These are phyloP conservation scores for Urochloa ruziziensis DNA, from an alignment of 176 grass and related monocot species.

Conservation along the genomic window DNA sequence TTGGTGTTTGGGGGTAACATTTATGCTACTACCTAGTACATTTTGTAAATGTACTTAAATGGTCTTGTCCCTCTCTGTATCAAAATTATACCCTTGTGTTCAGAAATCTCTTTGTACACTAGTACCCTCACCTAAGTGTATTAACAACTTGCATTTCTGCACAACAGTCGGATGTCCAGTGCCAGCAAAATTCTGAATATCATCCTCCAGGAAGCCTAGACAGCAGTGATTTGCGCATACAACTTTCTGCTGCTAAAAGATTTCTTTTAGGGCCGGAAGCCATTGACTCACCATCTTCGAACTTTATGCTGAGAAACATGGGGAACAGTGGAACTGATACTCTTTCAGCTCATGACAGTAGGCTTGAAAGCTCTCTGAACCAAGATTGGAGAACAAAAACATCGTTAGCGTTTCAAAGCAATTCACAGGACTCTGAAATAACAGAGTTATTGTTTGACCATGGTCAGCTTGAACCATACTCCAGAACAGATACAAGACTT, in stretches of 20 bases:
- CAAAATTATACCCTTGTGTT: background rate
- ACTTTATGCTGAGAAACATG: constrained; percentile 27
- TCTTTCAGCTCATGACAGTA: constrained; percentile 45
- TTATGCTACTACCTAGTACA: constrained; percentile 3
- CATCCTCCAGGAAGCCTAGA: constrained; percentile 36
- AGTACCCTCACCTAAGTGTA: constrained; percentile 21
- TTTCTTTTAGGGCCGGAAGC: constrained; percentile 82
- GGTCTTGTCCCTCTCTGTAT: constrained; percentile 15
- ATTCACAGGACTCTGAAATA: constrained; percentile 40
- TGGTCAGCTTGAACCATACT: constrained; percentile 51
- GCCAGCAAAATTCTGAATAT: constrained; percentile 46
- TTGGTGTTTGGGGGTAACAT: background rate
- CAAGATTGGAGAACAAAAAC: constrained; percentile 59
- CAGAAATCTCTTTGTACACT: background rate
- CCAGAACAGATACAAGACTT: constrained; percentile 42
- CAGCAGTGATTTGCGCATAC: constrained; percentile 49
- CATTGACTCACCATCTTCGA: constrained; percentile 54
- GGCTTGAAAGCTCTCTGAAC: constrained; percentile 25
- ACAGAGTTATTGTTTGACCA: constrained; percentile 49
- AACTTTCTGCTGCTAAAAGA: constrained; percentile 77
- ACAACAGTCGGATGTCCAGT: constrained; percentile 37
- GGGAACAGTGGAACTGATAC: constrained; percentile 23
- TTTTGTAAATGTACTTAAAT: background rate
- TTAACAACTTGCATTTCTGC: constrained; percentile 43
- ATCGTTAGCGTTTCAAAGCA: constrained; percentile 32